Base-by-base conservation (phyloP, 345 rosid genomes). In the Citrus trifoliata region DNA sequence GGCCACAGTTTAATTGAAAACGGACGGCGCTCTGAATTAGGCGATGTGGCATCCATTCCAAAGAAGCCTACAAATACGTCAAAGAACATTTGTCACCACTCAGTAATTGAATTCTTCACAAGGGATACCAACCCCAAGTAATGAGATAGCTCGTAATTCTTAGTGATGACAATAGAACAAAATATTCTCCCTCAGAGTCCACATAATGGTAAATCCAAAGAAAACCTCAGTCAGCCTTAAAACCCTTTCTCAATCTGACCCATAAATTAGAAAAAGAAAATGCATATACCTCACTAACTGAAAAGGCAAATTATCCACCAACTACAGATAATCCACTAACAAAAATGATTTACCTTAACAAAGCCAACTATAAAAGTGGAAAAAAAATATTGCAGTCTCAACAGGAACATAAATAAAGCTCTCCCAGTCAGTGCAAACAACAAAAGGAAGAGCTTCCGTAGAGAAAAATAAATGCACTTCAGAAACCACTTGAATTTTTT, bases 1-100 rank as follows among this genome's bases (percentile, higher is more conserved):
- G 99, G 99, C 97, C 98, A 95, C 19, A 95, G 84, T 73, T 95
- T 93, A 61, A 93, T 87, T 32, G 93, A 91, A 71, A 91, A 91
- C 8, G 93, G 82, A 61, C 84, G 94, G 40, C 85, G 90, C 40
- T 90, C 91, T 24, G 92, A 84, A 77, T 88, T 90, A 77, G 80
- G 67, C 8, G 85, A 67, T 59, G 88, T 53, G 56, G 84, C 83
- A 85, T 89, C 93, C 95, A 91, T 91, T 67, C 77, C 80, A 67
- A 65, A 32, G 48, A 27, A 77, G 60, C 83, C 88, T 88, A 60
- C 78, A 70, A 4, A 75, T 28, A 51, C 10, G 33, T 56, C 76
- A 64, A 24, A 65, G n/a, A 28, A 40, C 25, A 22, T 53, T 25
- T 70, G 18, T 27, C 4, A 53, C 22, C n/a, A 18, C 28, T 19